These are phyloP conservation scores for Pichia rugopelliculosa DNA, from an alignment of 805 yeast genomes.

Conservation along the genomic window DNA sequence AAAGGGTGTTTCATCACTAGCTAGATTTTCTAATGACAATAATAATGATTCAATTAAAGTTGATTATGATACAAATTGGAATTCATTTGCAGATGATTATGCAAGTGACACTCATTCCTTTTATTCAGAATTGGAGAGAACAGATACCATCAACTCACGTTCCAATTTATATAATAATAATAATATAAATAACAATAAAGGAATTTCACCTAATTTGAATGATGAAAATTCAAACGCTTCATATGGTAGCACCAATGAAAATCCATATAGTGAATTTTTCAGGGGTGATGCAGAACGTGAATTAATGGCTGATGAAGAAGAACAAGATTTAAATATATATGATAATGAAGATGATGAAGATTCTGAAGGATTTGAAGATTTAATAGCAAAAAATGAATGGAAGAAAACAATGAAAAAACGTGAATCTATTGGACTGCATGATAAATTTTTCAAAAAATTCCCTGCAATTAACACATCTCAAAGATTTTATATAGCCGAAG, in stretches of 20 bases:
- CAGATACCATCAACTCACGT: background rate
- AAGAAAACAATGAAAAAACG: slow-evolving; percentile 13
- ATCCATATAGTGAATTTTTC: slow-evolving; percentile 15
- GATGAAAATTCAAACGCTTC: background rate
- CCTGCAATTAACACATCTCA: slow-evolving; percentile 49
- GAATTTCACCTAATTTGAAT: background rate
- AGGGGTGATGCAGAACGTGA: slow-evolving; percentile 14
- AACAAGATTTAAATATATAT: slow-evolving; percentile 10
- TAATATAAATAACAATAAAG: background rate
- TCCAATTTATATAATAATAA: background rate
- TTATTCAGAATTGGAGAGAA: slow-evolving; percentile 7
- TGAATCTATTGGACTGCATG: slow-evolving; percentile 30
- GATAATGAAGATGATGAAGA: slow-evolving; percentile 20
- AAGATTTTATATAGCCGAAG: slow-evolving; percentile 89
- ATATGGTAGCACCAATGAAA: slow-evolving; percentile 11
- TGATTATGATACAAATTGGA: slow-evolving; percentile 74
- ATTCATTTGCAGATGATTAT: slow-evolving; percentile 45
- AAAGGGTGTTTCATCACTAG: slow-evolving; percentile 76
- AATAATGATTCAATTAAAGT: slow-evolving; percentile 34
- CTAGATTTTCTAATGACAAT: slow-evolving; percentile 30
- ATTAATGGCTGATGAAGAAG: slow-evolving; percentile 12
- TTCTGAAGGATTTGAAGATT: slow-evolving; percentile 7
- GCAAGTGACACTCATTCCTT: slow-evolving; percentile 11
- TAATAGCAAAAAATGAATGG: slow-evolving; percentile 8
- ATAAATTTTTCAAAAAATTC: slow-evolving; percentile 35